Base-by-base conservation (phyloP, 768 basidiomycete species). In the Brasilioporus rufonigricans region DNA sequence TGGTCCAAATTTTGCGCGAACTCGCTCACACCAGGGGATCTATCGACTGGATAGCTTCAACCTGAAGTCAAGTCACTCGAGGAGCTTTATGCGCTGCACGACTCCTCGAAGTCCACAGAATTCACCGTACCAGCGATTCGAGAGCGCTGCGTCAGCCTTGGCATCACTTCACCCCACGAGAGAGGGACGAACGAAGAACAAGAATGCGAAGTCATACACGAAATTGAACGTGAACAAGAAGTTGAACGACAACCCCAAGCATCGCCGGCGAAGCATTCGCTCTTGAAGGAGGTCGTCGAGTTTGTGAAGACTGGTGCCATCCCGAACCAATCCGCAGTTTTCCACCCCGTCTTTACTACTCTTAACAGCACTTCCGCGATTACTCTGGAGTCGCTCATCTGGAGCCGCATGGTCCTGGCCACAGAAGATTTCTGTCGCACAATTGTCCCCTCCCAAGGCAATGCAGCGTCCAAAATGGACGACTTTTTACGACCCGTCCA, bases 171-270 rank as follows among this genome's bases (percentile, higher is more conserved):
- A 36, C 32, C 73, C 5, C 35, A 46, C 13, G 56, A 63, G n/a
- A 55, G 43, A 23, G 56, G 55, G 18, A 60, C 76, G 55, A 73
- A 74, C n/a, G 77, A 80, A 56, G 80, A 80, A 51, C 78, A 79
- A 44, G 80, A 80, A 54, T 64, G 78, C 50, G 77, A 80, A 55
- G 65, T 80, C 12, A 58, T 60, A 6, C 74, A 74, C 19, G 76
- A 80, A 56, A 63, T 72, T 2, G 76, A 80, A 56, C 60, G 61
- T 18, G 77, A 80, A 58, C 57, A 58, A 8, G 65, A 80, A 47
- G 57, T 71, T 3, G 68, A 77, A 56, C 65, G 75, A 24, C 73
- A 76, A 5, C 65, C 70, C 1, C 55, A 48, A 5, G 65, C 63
- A 4, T 32, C 32, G 5, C 60, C 75, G 7, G 70, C 68, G 36